Evolutionary conservation across 2,329 filamentous ascomycete genomes (phyloP), one percentile per base, ranked within the genome.

Genomic region (Trichoderma atroviride): DNA sequence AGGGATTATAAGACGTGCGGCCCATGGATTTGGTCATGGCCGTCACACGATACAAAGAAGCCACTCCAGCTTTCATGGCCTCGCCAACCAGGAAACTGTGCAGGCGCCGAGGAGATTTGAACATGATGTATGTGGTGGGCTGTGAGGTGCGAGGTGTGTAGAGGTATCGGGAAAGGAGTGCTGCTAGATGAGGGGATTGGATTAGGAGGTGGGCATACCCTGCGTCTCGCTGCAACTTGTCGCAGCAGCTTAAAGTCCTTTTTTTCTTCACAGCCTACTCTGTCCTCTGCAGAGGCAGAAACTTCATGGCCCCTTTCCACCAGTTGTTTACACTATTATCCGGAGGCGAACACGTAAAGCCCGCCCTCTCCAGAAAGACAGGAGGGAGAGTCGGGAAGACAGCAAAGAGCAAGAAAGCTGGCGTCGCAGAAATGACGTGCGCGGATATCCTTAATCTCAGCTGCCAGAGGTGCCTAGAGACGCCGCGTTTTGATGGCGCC

Each of bases 251-350:
- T 52, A 59, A 73, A 73, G n/a, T 37, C 37, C 72, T 72, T 29
- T 74, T 74, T 63, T 29, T 75, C 74, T 64, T 75, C 75, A 66
- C 71, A 57, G 66, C 63, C 69, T 68, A 67, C 64, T 67, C 64
- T 67, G 64, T 67, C 37, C 64, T 67, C 55, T 24, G 64, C 52
- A 68, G 69, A 67, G 61, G 69, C 67, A 56, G 69, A 60, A 63
- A 66, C 61, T 67, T 71, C 65, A 73, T 73, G 53, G 67, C 68
- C 52, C 62, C 68, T 69, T 71, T 70, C 72, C 76, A 72, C 73
- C 71, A 73, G 77, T 73, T 74, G 76, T 78, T 79, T 79, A 79
- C 78, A 77, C 72, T 70, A 77, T 78, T 71, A 73, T 76, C 75
- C 71, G 74, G 55, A 70, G 71, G 73, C 73, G 66, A 64, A 70